Base-by-base conservation (phyloP, 139 green algal species). In the Pycnococcus provasolii region DNA sequence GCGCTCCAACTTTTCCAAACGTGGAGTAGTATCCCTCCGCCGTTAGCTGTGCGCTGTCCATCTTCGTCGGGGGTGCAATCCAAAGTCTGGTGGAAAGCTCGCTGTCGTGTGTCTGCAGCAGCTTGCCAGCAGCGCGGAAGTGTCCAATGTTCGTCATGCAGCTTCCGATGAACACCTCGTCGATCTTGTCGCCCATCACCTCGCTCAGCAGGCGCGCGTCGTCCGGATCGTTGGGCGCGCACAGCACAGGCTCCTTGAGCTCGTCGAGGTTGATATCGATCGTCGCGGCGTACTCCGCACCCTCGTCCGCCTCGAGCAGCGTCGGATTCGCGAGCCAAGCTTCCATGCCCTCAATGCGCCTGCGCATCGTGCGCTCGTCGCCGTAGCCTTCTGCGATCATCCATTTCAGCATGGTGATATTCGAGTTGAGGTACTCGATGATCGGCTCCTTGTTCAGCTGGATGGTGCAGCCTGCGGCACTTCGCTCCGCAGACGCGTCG, bases 81-180 rank as follows among this genome's bases (percentile, higher is more conserved):
- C 68, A 75, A 45, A 75, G 61, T 39, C 61, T 60, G 40, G 68
- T 75, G 9, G 68, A 60, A 37, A 75, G 60, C 5, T 68, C 1
- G 1, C 37, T 39, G 39, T 64, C 60, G 63, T 60, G n/a, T 26
- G 53, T 43, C 37, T 68, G 51, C 40, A 75, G 58, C n/a, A 75
- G 42, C 2, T 75, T 75, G 1, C 60, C 68, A 45, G 68, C 68
- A 6, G 68, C 68, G 39, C 68, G 46, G 60, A 75, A 75, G 46
- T 75, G 68, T 1, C 68, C 68, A 37, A 75, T 75, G 53, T 75
- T 75, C 45, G 68, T 75, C 68, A 75, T 75, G 53, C 68, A 75
- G 4, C 26, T 58, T 15, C 68, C 68, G 47, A 75, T 75, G 59
- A 75, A 75, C 2, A 75, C 68, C 53, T 75, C 68, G 26, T 75